Evolutionary conservation across 2,329 filamentous ascomycete species (phyloP).

Genomic region (Sporothrix pallida): DNA sequence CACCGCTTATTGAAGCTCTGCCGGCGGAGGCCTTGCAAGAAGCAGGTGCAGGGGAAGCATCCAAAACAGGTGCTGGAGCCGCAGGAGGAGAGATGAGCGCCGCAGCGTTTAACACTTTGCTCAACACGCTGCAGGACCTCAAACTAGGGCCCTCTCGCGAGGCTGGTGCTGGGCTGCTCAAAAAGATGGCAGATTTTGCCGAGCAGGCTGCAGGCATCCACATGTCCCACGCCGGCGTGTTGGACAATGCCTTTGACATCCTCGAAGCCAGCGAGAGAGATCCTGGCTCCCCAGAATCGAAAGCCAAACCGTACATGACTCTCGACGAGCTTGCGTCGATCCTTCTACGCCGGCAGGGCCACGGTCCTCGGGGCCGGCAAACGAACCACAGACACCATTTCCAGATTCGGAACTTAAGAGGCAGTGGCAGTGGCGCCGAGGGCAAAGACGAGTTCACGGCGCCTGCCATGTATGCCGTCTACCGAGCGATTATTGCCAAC

Average conservation of each 20-base stretch:
- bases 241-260: slow-evolving; percentile 54
- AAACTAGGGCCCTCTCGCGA: slow-evolving; percentile 52
- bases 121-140: slow-evolving; percentile 50
- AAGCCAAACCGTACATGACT: slow-evolving; percentile 47
- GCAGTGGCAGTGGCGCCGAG: slow-evolving; percentile 44
- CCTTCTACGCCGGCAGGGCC: slow-evolving; percentile 44
- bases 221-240: slow-evolving; percentile 53
- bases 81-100: neutral
- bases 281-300: neutral
- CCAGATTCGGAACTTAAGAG: slow-evolving; percentile 35
- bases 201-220: slow-evolving; percentile 52
- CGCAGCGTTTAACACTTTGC: slow-evolving; percentile 39
- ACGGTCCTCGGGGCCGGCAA: neutral
- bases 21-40: slow-evolving; percentile 40
- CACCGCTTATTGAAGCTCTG: slow-evolving; percentile 49
- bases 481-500: slow-evolving; percentile 65
- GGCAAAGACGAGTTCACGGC: slow-evolving; percentile 49
- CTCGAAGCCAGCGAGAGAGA: slow-evolving; percentile 40
- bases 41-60: neutral
- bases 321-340: slow-evolving; percentile 57
- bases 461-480: slow-evolving; percentile 70
- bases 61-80: neutral
- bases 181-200: slow-evolving; percentile 56
- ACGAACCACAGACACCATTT: slow-evolving; percentile 12
- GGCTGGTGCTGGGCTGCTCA: slow-evolving; percentile 52